These are phyloP conservation scores for Fusarium setosum DNA, from an alignment of 2,329 filamentous ascomycete species.

Conservation along the genomic window DNA sequence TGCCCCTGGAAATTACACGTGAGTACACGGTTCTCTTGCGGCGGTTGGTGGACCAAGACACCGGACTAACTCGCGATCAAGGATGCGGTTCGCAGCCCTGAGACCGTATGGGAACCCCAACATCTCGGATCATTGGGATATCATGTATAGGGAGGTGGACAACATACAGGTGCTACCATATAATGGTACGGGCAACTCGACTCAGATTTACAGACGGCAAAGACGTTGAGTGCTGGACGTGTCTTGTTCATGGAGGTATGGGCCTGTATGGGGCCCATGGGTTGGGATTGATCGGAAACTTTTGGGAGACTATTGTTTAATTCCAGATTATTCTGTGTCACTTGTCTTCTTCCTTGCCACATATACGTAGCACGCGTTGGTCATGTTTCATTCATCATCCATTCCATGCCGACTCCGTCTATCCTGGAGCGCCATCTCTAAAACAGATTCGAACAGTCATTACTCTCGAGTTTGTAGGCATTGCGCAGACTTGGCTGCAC, in stretches of 20 bases:
- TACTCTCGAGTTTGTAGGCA: not conserved
- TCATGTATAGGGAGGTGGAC: slow-evolving; percentile 47
- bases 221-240: not conserved
- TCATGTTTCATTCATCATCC: slow-evolving; percentile 7
- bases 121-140: slow-evolving; percentile 55
- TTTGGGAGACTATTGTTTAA: too few relatives aligned
- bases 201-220: slow-evolving; percentile 23
- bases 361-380: not conserved
- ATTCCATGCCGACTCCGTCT: slow-evolving; percentile 9
- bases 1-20: slow-evolving; percentile 55
- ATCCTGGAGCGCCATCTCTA: slow-evolving; percentile 11
- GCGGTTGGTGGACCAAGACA: not conserved
- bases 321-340: not conserved
- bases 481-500: slow-evolving; percentile 4
- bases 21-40: slow-evolving; percentile 12
- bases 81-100: slow-evolving; percentile 55
- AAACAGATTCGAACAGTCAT: slow-evolving; percentile 10
- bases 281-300: too few relatives aligned
- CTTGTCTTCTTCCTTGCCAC: not conserved
- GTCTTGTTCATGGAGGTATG: too few relatives aligned
- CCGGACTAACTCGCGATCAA: slow-evolving; percentile 28
- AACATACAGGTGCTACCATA: slow-evolving; percentile 49
- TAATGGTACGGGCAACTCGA: slow-evolving; percentile 44
- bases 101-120: slow-evolving; percentile 55
- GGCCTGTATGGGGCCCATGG: too few relatives aligned